phyloP scores from a whole-genome alignment of 1,139 yeast genomes.

The Sugiyamaella xylanicola region DNA sequence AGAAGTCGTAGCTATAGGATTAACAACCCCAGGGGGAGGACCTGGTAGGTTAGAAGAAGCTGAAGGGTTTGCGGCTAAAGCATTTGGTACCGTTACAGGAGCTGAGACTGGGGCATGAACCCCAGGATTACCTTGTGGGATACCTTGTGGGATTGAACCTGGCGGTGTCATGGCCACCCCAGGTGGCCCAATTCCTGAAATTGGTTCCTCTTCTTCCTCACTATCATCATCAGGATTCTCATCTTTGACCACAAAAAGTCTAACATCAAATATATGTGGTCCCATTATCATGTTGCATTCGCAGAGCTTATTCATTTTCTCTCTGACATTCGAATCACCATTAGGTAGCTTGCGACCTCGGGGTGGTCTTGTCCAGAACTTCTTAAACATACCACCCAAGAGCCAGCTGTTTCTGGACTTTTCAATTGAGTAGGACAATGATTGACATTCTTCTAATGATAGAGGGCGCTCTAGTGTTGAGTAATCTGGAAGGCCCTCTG shows the following conservation, averaged over 20 bases:
- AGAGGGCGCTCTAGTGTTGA: constrained; percentile 64
- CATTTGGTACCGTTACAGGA: neutral
- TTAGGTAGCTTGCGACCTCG: constrained; percentile 58
- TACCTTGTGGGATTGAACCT: neutral
- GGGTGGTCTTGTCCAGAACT: constrained; percentile 68
- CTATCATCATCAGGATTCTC: constrained; percentile 47
- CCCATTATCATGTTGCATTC: constrained; percentile 76
- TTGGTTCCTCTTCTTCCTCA: constrained; percentile 25
- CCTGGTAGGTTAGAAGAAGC: neutral
- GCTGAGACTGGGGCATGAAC: neutral
- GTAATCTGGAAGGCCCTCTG: constrained; percentile 62
- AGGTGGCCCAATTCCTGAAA: neutral
- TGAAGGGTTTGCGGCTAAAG: neutral
- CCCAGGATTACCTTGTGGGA: neutral
- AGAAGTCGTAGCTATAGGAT: too few species aligned
- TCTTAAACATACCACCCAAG: constrained; percentile 69
- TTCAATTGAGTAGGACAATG: constrained; percentile 58
- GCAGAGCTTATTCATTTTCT: constrained; percentile 84
- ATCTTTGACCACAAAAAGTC: constrained; percentile 80
- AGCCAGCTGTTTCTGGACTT: constrained; percentile 76
- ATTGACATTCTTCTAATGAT: constrained; percentile 72
- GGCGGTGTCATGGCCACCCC: neutral
- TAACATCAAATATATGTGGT: constrained; percentile 77
- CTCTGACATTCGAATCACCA: constrained; percentile 61
- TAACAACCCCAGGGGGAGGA: neutral